Evolutionary conservation across 2,329 filamentous ascomycete species (phyloP), one percentile per base, ranked within the genome.

Genomic region (Venturia oleaginea): DNA sequence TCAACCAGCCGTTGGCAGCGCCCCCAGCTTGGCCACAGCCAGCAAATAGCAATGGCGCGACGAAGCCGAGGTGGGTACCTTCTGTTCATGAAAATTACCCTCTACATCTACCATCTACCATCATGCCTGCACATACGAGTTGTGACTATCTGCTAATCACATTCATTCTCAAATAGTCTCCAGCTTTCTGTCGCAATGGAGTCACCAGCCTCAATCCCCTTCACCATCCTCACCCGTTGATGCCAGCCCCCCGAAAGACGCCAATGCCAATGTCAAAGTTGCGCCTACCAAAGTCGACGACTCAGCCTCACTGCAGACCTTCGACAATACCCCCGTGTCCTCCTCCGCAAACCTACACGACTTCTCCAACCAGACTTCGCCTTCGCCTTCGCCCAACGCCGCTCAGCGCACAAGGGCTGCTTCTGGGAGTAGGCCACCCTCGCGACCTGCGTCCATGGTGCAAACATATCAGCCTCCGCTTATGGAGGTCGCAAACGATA

Each of bases 401-500:
- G 51, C 51, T n/a, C 62, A 37, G 30, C 73, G 75, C 64, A 71
- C 76, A 66, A 76, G 72, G 67, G 70, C 77, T 64, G 69, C 79
- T 74, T 73, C 74, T 40, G 82, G 83, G 66, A 78, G 76, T 17
- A 75, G 80, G 30, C 78, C 79, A 32, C 78, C 77, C 51, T 88
- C 89, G 10, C 84, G 92, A 66, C 92, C 92, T 40, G 80, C 89
- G 76, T 96, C 92, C 67, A 94, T 96, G 83, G 82, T 93, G 61
- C 88, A 94, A 75, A 86, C 89, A 66, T 92, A 92, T 76, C 88
- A 92, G 70, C 91, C 92, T 72, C 89, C 89, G 72, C 78, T 92
- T 75, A 92, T 96, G 87, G 90, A 96, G 72, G 83, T 94, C 68
- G 86, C 85, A 72, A 83, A 88, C 69, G 91, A 97, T 73, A 96